Evolutionary conservation across 139 green algal species (phyloP), one percentile per base, ranked within the genome.

Genomic region (Desmodesmus armatus): DNA sequence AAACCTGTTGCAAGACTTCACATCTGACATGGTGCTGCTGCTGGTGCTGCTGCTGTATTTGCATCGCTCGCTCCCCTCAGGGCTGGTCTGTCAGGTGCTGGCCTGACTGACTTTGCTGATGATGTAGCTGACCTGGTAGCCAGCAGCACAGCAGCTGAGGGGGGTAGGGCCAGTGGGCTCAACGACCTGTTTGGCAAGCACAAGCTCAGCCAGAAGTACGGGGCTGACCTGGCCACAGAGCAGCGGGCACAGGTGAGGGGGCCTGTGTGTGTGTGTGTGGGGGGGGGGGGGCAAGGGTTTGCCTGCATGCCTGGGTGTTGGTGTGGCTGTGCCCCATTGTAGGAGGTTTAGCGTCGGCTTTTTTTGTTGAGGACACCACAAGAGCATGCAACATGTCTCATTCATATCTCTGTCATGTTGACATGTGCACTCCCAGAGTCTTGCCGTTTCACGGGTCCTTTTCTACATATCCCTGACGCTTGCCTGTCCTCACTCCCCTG

Each of bases 91-190:
- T 86, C 80, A 0, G 67, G 80, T 43, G 49, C 39, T 35, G 39
- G 53, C 6, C 75, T 98, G 75, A 95, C 97, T 69, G 97, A 99
- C 91, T 98, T 99, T 90, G 93, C 92, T 3, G 96, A 98, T 82
- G 97, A 99, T 74, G 93, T 99, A 67, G 94, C 89, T 0, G 97
- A 95, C 89, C 78, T 99, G 33, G 90, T 98, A 55, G 91, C 78
- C 33, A 63, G 41, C 84, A 13, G 70, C 58, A n/a, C 84, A 44
- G 37, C 44, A 27, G 78, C 63, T 4, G 67, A 63, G 31, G 78
- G 29, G 31, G 80, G 75, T 51, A 91, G 66, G 31, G 87, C 78
- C 75, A 62, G 49, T 27, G 66, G 76, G n/a, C 72, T 95, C 11
- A 85, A 84, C 37, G 90, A 84, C 60, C 49, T 90, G n/a, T 96